phyloP scores from a whole-genome alignment of 2,329 filamentous ascomycete genomes.

The Akanthomyces uredinophilus region DNA sequence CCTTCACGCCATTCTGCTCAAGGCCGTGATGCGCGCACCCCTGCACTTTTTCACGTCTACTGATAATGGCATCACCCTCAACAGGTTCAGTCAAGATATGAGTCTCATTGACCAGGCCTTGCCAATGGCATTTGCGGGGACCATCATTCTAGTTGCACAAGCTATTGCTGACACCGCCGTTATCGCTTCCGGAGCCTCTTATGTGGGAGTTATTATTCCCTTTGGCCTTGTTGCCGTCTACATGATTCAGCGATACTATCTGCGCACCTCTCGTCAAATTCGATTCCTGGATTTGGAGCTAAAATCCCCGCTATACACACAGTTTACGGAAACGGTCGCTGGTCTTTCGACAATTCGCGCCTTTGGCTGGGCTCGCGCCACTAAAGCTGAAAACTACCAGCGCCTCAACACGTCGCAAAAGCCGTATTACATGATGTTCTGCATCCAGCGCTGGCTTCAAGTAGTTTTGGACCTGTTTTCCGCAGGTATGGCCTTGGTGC shows the following conservation, averaged over 20 bases:
- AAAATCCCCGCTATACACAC: constrained; percentile 34
- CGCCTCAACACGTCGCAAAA: constrained; percentile 44
- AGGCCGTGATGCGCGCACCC: constrained; percentile 29
- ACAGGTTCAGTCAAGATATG: constrained; percentile 41
- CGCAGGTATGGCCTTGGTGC: constrained; percentile 24
- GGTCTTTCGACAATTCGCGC: constrained; percentile 34
- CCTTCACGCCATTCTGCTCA: constrained; percentile 22
- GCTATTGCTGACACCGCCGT: constrained; percentile 25
- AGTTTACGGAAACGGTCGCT: constrained; percentile 43
- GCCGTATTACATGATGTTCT: constrained; percentile 47
- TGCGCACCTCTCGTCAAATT: constrained; percentile 51
- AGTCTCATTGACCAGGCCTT: constrained; percentile 37
- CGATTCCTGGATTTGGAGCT: constrained; percentile 43
- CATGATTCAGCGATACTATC: constrained; percentile 45
- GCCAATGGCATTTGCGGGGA: constrained; percentile 27
- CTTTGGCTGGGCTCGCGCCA: constrained; percentile 33
- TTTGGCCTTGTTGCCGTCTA: constrained; percentile 36
- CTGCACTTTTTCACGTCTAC: constrained; percentile 37
- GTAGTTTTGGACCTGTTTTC: constrained; percentile 48
- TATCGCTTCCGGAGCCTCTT: constrained; percentile 34
- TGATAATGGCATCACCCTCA: constrained; percentile 37
- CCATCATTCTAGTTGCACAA: constrained; percentile 20
- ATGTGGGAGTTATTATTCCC: constrained; percentile 38
- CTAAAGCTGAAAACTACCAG: constrained; percentile 31
- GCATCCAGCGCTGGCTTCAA: constrained; percentile 49